A percentile compares a stretch with the other conserved stretches of the same genome.
These are phyloP conservation scores for Schizothecium vesticola DNA, from an alignment of 495 filamentous ascomycete species.

Conservation along the genomic window DNA sequence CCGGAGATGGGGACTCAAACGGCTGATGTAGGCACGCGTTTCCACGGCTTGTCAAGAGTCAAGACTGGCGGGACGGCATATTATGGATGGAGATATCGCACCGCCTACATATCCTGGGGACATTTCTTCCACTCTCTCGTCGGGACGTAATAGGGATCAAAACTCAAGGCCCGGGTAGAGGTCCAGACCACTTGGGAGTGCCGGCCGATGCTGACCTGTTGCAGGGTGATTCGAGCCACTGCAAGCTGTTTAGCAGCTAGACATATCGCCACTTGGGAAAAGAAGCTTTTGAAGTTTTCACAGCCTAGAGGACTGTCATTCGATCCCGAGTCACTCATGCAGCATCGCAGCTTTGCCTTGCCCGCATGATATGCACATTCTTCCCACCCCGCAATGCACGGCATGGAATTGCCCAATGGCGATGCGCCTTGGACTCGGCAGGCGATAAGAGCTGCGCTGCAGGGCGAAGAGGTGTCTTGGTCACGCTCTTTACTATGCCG, in stretches of 20 bases:
- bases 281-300: neutral
- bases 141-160: neutral
- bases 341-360: neutral
- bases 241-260: neutral
- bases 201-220: neutral
- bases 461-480: neutral
- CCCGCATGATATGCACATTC: neutral
- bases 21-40: neutral
- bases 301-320: neutral
- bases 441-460: slow-evolving; percentile 1
- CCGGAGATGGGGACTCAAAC: neutral
- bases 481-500: neutral
- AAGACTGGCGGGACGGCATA: neutral
- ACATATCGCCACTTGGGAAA: neutral
- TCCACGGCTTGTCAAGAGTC: neutral
- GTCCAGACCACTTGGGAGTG: neutral
- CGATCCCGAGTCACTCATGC: too few species aligned
- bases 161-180: neutral
- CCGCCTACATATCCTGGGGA: neutral
- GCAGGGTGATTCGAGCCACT: neutral
- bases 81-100: neutral
- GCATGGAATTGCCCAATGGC: neutral
- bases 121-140: neutral
- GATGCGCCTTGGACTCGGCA: neutral
- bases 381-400: neutral